A percentile compares a stretch with the other conserved stretches of the same genome.
These are phyloP conservation scores for Scheffersomyces coipomensis DNA, from an alignment of 805 yeast genomes.

Conservation along the genomic window DNA sequence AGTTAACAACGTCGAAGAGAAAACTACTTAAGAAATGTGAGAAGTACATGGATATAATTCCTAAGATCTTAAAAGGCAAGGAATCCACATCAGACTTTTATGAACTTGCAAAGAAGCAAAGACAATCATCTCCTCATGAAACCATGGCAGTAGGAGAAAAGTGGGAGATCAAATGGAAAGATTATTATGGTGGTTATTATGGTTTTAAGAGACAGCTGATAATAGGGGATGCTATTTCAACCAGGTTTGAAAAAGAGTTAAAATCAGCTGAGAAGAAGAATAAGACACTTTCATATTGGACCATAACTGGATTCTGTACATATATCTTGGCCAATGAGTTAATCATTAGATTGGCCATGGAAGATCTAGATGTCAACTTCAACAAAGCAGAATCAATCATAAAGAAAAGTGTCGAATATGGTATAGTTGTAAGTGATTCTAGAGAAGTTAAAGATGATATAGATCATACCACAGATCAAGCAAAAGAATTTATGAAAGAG, in stretches of 20 bases:
- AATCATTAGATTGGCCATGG: conserved; percentile 47
- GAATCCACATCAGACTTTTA: conserved; percentile 47
- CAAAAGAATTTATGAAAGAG: conserved; percentile 8
- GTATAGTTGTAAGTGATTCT: conserved; percentile 33
- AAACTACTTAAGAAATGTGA: conserved; percentile 26
- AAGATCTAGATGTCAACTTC: conserved; percentile 36
- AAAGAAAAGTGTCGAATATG: conserved; percentile 48
- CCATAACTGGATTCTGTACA: conserved; percentile 50
- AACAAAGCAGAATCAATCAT: conserved; percentile 48
- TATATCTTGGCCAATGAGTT: conserved; percentile 67
- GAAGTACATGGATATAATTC: conserved; percentile 30
- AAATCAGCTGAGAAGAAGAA: conserved; percentile 25
- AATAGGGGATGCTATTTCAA: conserved; percentile 45
- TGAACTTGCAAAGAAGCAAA: conserved; percentile 44
- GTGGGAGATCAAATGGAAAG: conserved; percentile 42
- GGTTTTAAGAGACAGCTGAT: conserved; percentile 58
- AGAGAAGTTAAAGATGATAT: conserved; percentile 28
- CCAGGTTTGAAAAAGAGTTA: conserved; percentile 28
- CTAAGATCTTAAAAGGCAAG: conserved; percentile 43
- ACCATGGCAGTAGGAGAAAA: conserved; percentile 48
- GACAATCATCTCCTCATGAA: conserved; percentile 35
- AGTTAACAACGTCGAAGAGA: conserved; percentile 24
- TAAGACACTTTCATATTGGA: conserved; percentile 59
- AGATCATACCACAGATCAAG: conserved; percentile 7
- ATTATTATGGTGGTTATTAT: conserved; percentile 56